Evolutionary conservation across 2,329 filamentous ascomycete genomes (phyloP).

Genomic region (Microdochium nivale): DNA sequence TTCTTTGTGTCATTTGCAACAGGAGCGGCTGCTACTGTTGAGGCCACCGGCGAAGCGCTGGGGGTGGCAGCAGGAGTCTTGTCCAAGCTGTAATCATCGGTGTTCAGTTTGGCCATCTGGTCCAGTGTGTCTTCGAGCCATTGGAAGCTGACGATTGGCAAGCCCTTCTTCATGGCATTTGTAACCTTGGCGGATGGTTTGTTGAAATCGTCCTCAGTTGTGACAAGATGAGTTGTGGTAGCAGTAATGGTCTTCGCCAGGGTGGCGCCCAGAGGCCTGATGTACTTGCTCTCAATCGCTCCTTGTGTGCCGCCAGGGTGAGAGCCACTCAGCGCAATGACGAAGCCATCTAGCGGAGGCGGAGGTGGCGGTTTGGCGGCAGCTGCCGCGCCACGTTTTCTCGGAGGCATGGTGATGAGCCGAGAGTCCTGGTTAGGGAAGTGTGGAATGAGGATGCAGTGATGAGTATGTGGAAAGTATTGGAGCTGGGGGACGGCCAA

Average conservation of each 20-base stretch:
- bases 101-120: constrained; percentile 27
- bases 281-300: constrained; percentile 30
- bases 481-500: background rate
- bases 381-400: background rate
- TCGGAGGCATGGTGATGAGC: background rate
- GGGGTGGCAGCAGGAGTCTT: constrained; percentile 3
- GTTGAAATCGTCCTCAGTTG: constrained; percentile 42
- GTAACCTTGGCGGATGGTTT: constrained; percentile 42
- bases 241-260: constrained; percentile 37
- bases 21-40: constrained; percentile 4
- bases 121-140: constrained; percentile 54
- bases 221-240: constrained; percentile 47
- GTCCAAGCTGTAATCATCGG: constrained; percentile 18
- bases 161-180: constrained; percentile 32
- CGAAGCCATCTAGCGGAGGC: constrained; percentile 30
- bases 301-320: constrained; percentile 46
- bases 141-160: constrained; percentile 47
- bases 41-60: constrained; percentile 4
- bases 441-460: background rate
- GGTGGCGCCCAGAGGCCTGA: constrained; percentile 39
- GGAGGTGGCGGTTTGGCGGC: background rate
- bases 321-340: constrained; percentile 51
- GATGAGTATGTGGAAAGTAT: background rate
- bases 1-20: constrained; percentile 11
- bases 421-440: background rate